Base-by-base conservation (phyloP, 2,329 filamentous ascomycete species). In the Botrytis cinerea region DNA sequence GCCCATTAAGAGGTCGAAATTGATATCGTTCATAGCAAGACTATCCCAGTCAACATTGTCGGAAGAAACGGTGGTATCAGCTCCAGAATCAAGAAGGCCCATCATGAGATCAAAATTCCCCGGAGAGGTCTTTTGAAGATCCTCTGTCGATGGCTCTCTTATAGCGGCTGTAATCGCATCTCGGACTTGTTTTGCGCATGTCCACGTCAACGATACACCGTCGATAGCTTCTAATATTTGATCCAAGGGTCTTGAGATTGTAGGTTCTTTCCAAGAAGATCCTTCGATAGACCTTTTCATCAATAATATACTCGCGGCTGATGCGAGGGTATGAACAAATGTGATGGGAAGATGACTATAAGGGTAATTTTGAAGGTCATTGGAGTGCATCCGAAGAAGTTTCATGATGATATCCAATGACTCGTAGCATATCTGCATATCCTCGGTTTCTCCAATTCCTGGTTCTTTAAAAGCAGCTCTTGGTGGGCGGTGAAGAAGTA, bases 201-300 rank as follows among this genome's bases (percentile, higher is more conserved):
- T 83, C 83, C 83, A 86, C 12, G 84, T 85, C 59, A 85, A 82
- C 45, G 88, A 82, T 48, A 90, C 86, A n/a, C 84, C 82, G 48
- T 86, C 82, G 75, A 88, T 86, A 51, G 85, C 85, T 7, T 87
- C 84, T 0, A 84, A 79, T n/a, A 85, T 82, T 25, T 84, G 82
- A 14, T 85, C 84, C 38, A 91, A 81, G 28, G 86, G 84, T 43
- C 82, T 82, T 0, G 87, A 83, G 43, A 90, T 86, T 67, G 86
- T 81, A 0, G 80, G 77, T 74, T 86, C 84, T 48, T 82, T 81
- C 82, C 82, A 84, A 0, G 83, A 80, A 0, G 82, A 80, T 12
- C 80, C 67, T 25, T 75, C 73, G 40, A 86, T 80, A 72, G 83
- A 83, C 1, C 84, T 80, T 70, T 83, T 83, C 84, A 87, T 85